Evolutionary conservation across 805 yeast species (phyloP), one percentile per base, ranked within the genome.

Genomic region (Isabelozyma pseudorhagii): DNA sequence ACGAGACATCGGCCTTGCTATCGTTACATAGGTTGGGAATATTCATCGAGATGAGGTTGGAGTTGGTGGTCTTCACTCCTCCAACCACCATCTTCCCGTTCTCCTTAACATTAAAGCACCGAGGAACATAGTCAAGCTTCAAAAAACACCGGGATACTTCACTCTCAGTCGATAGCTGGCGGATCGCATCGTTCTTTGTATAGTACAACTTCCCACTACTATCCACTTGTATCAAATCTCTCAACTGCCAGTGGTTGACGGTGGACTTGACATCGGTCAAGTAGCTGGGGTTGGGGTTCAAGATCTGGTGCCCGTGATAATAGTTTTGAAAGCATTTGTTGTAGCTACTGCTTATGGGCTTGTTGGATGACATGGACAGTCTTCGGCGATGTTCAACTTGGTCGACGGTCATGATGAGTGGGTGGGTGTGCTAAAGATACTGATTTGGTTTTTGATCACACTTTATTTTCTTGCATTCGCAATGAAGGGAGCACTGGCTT

Each of bases 171-270:
- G 79, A 74, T 8, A 81, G 64, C 17, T 68, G 52, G 53, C 78
- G 74, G 31, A 88, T 75, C 18, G 76, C 61, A 51, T 81, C 82
- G 40, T 82, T 81, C 50, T 71, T 72, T 1, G 91, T 84, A 62
- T 84, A 88, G 49, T 79, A 75, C 8, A 87, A 69, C 41, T 74
- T 73, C 52, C 78, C 69, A 61, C 53, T 75, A 65, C 48, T 63
- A 53, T 48, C 84, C 13, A 79, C 77, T 54, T 83, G 80, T 5
- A 90, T 71, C 59, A 90, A 74, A 60, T 90, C 93, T 38, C 96
- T 74, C 31, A 90, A 72, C 64, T 89, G 97, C 96, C 96, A 90
- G 69, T 89, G 83, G 46, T 74, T 74, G 42, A 66, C 68, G 13
- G 66, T 59, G 5, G 72, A 59, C 21, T 63, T 61, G 28, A 71